phyloP scores from a whole-genome alignment of 2,329 filamentous ascomycete species.

The Trichophyton benhamiae region DNA sequence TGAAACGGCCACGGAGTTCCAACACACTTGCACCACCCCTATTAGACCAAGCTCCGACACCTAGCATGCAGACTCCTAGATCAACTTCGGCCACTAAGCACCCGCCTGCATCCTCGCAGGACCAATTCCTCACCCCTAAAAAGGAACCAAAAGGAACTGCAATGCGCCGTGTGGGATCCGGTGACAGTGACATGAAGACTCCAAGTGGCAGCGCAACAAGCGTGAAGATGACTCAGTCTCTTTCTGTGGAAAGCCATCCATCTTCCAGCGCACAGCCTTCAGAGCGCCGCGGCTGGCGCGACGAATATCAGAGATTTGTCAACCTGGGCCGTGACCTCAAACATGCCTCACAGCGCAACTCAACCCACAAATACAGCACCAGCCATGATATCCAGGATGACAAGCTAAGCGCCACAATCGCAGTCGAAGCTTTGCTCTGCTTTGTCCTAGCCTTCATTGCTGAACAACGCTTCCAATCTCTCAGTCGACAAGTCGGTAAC shows the following conservation, averaged over 20 bases:
- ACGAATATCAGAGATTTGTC: constrained; percentile 32
- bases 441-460: constrained; percentile 38
- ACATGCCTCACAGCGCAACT: constrained; percentile 31
- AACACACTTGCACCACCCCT: constrained; percentile 19
- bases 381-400: constrained; percentile 17
- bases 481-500: constrained; percentile 27
- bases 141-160: constrained; percentile 29
- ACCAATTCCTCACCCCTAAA: constrained; percentile 30
- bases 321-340: constrained; percentile 36
- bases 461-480: constrained; percentile 29
- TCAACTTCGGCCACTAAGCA: constrained; percentile 22
- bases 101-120: constrained; percentile 21
- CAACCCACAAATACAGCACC: constrained; percentile 17
- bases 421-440: constrained; percentile 35
- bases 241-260: constrained; percentile 16
- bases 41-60: constrained; percentile 26
- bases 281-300: constrained; percentile 33
- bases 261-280: constrained; percentile 19
- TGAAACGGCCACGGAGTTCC: constrained; percentile 26
- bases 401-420: constrained; percentile 29
- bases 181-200: constrained; percentile 30
- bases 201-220: constrained; percentile 22
- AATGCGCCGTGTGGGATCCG: constrained; percentile 31
- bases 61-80: constrained; percentile 23
- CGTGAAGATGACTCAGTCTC: constrained; percentile 15